Base-by-base conservation (phyloP, 108 stramenopile species). In the Aurantiochytrium sp. region DNA sequence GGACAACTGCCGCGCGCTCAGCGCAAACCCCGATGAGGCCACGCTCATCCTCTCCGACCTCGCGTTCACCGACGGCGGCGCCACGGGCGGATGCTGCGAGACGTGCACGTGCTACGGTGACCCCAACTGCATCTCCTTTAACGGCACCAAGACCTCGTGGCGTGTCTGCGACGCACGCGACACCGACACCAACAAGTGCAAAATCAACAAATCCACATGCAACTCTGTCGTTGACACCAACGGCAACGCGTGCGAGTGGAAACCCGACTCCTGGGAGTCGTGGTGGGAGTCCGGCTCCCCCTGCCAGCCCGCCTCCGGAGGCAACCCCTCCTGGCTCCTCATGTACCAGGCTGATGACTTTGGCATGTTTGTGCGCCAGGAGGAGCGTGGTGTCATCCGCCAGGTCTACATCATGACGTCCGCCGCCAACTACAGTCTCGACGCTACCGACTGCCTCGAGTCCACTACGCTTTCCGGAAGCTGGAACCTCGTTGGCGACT, bases 101-200 rank as follows among this genome's bases (percentile, higher is more conserved):
- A 83, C 76, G 49, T 83, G 76, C 76, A 53, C 76, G 45, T 83
- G 76, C 76, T 83, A 83, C 51, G 76, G 76, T 12, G 76, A 83
- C 28, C 76, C 76, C n/a, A 83, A 83, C 51, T 83, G 76, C 51
- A 53, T 83, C 49, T 83, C 76, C 45, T 83, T 83, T 4, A 53
- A 83, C 28, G 76, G 76, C 10, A 83, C 76, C 45, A 25, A 83
- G 49, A 53, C 76, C 76, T 83, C 76, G 49, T 83, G 76, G 76
- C 45, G 76, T 2, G 49, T 83, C 28, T 83, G 76, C 51, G 76
- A 83, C 76, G 76, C 49, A 14, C 76, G 76, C 28, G 76, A 83
- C 76, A 6, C 51, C 45, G 51, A 47, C 76, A 12, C 45, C 6
- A 35, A 83, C 23, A 69, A 8, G 10, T 83, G 76, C 28, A 23